Base-by-base conservation (phyloP, 129 eudicot genomes). In the Chrysanthemum lavandulifolium region DNA sequence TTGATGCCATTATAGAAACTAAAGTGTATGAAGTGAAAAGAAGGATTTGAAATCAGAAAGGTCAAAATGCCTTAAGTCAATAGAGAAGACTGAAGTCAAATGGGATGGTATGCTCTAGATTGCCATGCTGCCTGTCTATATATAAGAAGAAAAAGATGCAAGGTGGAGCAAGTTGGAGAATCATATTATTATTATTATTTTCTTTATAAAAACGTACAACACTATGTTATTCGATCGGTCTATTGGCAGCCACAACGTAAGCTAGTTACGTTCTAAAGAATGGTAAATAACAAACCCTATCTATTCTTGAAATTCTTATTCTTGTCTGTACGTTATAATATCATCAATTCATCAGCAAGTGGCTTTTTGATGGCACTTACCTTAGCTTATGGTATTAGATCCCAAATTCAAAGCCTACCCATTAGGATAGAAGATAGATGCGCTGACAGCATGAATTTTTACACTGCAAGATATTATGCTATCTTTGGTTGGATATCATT, bases 111-210 rank as follows among this genome's bases (percentile, higher is more conserved):
- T 84, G 82, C 63, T 65, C 62, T 68, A 65, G 73, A 73, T 79
- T 70, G 77, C 65, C 82, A 78, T 58, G 59, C 74, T 55, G 71
- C 82, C 77, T 76, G 80, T 78, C 82, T 84, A 69, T 84, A 84
- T 15, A 76, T 76, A 76, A 74, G 87, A 73, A 56, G 78, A 78
- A 67, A 54, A 61, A 67, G 73, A 73, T 76, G 57, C 72, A 73
- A 76, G 67, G 75, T 72, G 79, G 69, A 55, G 80, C 93, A 84
- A 90, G 89, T 83, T 87, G 91, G 82, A 53, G 88, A 84, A 81
- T 79, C 75, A 56, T 15, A 58, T 60, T 52, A 2, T 16, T 53
- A 43, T 33, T 6, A 40, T 67, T 59, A 55, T 77, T 50, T 72
- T 40, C 45, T 48, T 61, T 74, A 53, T 19, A 31, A 40, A 79